Percentiles rank a stretch among this genome's conserved stretches.
Evolutionary conservation across 257 asterid genomes (phyloP).

Genomic region (Rhazya stricta): DNA sequence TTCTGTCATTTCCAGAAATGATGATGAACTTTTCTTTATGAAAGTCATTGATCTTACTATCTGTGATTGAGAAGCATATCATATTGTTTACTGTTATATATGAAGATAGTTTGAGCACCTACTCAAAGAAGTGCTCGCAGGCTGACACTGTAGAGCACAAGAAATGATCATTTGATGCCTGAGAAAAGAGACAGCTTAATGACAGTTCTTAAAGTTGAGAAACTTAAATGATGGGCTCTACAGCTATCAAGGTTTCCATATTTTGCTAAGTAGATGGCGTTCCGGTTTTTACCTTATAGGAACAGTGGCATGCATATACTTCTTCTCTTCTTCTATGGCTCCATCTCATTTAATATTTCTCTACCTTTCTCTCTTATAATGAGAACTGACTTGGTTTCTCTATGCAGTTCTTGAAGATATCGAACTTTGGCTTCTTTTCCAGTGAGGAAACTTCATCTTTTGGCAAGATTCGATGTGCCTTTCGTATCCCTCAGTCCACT

Average conservation of each 20-base stretch:
- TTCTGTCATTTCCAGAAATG: constrained; percentile 8
- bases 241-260: neutral
- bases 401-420: constrained; percentile 18
- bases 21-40: constrained; percentile 7
- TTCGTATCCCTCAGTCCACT: constrained; percentile 34
- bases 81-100: neutral
- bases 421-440: constrained; percentile 29
- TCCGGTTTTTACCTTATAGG: neutral
- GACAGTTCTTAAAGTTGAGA: neutral
- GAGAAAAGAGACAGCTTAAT: neutral
- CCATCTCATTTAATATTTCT: neutral
- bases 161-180: constrained; percentile 8
- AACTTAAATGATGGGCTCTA: neutral
- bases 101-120: neutral
- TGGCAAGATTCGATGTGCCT: constrained; percentile 40
- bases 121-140: neutral
- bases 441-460: constrained; percentile 27
- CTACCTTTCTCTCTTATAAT: neutral
- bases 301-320: constrained; percentile 18
- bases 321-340: neutral
- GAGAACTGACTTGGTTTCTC: neutral
- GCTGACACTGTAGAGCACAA: neutral
- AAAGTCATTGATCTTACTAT: neutral
- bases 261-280: neutral
- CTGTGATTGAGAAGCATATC: constrained; percentile 12